Conservation (phyloP, 371 early-diverging fungal genomes). For the Syncephalastrum monosporum region DNA sequence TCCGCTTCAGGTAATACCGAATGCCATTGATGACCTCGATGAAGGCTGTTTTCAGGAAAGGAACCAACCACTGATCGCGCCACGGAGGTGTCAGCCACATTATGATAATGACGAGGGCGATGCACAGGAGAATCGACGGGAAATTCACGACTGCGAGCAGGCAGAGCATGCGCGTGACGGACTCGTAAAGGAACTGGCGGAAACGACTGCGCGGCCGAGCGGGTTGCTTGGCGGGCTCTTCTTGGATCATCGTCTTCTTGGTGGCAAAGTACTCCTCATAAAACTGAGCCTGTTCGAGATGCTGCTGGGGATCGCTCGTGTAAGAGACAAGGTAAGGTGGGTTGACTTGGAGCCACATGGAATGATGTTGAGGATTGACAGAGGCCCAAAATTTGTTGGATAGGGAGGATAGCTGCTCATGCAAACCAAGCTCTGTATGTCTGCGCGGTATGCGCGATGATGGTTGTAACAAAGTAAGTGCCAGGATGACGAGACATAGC, state of each 20-base stretch:
- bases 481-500: conserved; percentile 26
- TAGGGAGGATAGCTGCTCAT: conserved; percentile 12
- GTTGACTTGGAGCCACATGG: conserved; percentile 16
- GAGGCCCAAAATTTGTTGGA: conserved; percentile 29
- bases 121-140: conserved; percentile 26
- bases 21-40: conserved; percentile 8
- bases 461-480: conserved; percentile 3
- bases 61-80: conserved; percentile 28
- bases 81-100: conserved; percentile 31
- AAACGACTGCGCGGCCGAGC: conserved; percentile 6
- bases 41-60: conserved; percentile 19
- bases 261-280: conserved; percentile 16
- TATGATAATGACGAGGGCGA: conserved; percentile 25
- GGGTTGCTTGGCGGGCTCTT: not conserved
- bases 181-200: conserved; percentile 6
- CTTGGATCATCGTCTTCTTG: not conserved
- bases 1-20: conserved; percentile 7
- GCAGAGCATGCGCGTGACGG: not conserved
- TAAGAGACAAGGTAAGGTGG: conserved; percentile 17
- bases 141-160: conserved; percentile 22
- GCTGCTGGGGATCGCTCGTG: conserved; percentile 7
- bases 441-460: not conserved
- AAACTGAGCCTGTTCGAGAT: not conserved
- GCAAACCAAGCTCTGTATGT: no score
- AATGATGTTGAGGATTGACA: conserved; percentile 27